Percentiles rank a stretch among this genome's conserved stretches.
phyloP scores from a whole-genome alignment of 2,329 filamentous ascomycete genomes.

The Exophiala sideris region DNA sequence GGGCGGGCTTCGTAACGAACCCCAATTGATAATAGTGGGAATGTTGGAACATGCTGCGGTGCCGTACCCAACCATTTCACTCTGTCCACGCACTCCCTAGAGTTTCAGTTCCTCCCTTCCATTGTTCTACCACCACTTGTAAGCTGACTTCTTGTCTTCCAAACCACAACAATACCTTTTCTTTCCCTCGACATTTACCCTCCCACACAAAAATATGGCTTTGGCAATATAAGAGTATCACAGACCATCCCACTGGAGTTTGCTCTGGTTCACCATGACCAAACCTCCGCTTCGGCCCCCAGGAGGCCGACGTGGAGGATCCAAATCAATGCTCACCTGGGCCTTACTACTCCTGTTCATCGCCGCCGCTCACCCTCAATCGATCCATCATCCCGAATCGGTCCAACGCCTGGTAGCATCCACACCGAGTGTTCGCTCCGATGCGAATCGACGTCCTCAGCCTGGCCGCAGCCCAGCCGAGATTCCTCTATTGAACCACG shows the following conservation, averaged over 20 bases:
- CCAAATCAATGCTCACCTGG: constrained; percentile 26
- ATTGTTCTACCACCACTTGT: neutral
- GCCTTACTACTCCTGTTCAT: constrained; percentile 25
- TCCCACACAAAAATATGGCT: neutral
- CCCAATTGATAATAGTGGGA: no score
- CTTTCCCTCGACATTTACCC: neutral
- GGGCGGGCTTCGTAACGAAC: no score
- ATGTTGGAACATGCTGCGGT: no score
- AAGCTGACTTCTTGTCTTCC: constrained; percentile 3
- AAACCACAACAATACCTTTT: neutral
- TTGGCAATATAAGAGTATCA: neutral
- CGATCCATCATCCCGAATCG: constrained; percentile 12
- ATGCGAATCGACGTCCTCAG: constrained; percentile 19
- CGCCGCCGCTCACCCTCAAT: constrained; percentile 19
- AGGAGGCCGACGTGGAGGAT: constrained; percentile 23
- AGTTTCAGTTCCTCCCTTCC: neutral
- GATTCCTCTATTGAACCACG: constrained; percentile 28
- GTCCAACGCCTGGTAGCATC: constrained; percentile 22
- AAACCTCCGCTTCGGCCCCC: constrained; percentile 26
- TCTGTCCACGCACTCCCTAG: no score
- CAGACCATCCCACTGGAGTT: constrained; percentile 3
- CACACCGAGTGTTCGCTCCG: constrained; percentile 16
- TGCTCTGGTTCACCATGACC: constrained; percentile 18
- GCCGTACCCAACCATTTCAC: no score
- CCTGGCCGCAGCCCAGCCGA: constrained; percentile 30